Evolutionary conservation across 1,284 basidiomycete genomes (phyloP), one percentile per base, ranked within the genome.

Genomic region (Naganishia albida): DNA sequence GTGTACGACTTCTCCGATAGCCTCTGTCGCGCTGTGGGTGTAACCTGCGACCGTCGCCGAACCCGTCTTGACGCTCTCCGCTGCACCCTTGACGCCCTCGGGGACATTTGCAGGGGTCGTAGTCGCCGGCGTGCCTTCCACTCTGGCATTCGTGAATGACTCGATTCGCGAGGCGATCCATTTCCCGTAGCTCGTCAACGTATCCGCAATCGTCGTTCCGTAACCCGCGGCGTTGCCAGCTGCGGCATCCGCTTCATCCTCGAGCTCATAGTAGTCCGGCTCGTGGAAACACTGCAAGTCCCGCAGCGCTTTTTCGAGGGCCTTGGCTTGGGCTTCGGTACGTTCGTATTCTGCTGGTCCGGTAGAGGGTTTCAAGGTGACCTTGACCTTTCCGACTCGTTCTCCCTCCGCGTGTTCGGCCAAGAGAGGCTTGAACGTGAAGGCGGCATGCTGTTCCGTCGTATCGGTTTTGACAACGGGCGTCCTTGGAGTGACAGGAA

Each of bases 331-430:
- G 1, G 71, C 66, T 66, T 78, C 75, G 12, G 73, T 74, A 15
- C 70, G 69, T 51, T 78, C 77, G 74, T 77, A 78, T 54, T 74
- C 73, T 2, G 70, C 73, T 23, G 70, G 77, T 28, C 68, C 74
- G 10, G 65, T 67, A 56, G 75, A 76, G 56, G 72, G 69, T 44
- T 72, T 71, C 63, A 78, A 67, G 38, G 69, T 67, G 64, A 80
- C 73, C 65, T 73, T 72, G 44, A 80, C 77, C 54, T 75, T 74
- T 3, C 78, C 78, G 26, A 78, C 69, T 54, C 73, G 72, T 1
- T 44, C 51, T 6, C 23, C 20, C 3, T n/a, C 49, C 8, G 34
- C 60, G 44, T 23, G 74, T 1, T 34, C 34, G 10, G 74, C 71
- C 10, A 74, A 70, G 2, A 71, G 68, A n/a, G 78, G 78, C 15